These are phyloP conservation scores for Candida xyloterini DNA, from an alignment of 805 yeast species.

Conservation along the genomic window DNA sequence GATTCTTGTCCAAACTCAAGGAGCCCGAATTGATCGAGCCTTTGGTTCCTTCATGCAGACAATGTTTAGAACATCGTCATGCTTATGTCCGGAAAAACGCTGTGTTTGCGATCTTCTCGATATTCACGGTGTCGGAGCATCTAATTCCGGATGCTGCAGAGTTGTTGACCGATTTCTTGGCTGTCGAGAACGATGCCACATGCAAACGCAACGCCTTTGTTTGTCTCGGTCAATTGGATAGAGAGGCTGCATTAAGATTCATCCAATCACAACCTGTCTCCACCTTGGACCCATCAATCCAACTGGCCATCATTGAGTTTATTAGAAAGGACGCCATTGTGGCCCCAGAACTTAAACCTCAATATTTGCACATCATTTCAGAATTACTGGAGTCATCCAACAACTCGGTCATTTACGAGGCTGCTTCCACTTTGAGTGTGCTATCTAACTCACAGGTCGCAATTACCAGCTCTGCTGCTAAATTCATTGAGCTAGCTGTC, in stretches of 20 bases:
- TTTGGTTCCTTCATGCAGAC: slow-evolving; percentile 86
- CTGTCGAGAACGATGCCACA: slow-evolving; percentile 84
- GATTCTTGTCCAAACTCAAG: slow-evolving; percentile 84
- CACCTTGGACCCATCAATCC: slow-evolving; percentile 75
- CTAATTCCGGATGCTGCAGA: slow-evolving; percentile 96
- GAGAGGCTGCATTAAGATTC: slow-evolving; percentile 80
- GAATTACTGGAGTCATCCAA: slow-evolving; percentile 71
- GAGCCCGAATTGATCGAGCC: slow-evolving; percentile 96
- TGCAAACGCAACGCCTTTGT: slow-evolving; percentile 95
- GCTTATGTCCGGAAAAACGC: slow-evolving; percentile 98
- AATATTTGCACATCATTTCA: slow-evolving; percentile 68
- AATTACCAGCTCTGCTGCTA: slow-evolving; percentile 74
- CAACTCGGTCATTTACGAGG: slow-evolving; percentile 81
- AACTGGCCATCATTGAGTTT: slow-evolving; percentile 87
- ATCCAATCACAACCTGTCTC: slow-evolving; percentile 69
- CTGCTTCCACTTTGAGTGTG: slow-evolving; percentile 74
- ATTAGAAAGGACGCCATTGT: slow-evolving; percentile 74
- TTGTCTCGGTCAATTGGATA: slow-evolving; percentile 74
- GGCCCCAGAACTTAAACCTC: slow-evolving; percentile 61
- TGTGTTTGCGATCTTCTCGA: slow-evolving; percentile 82
- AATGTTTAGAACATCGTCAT: slow-evolving; percentile 92
- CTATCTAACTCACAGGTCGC: slow-evolving; percentile 58
- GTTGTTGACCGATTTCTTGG: slow-evolving; percentile 66
- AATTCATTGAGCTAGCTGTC: slow-evolving; percentile 83
- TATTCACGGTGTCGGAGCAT: slow-evolving; percentile 78